Evolutionary conservation across 768 basidiomycete genomes (phyloP), one percentile per base, ranked within the genome.

Genomic region (Boletellus ananiceps): DNA sequence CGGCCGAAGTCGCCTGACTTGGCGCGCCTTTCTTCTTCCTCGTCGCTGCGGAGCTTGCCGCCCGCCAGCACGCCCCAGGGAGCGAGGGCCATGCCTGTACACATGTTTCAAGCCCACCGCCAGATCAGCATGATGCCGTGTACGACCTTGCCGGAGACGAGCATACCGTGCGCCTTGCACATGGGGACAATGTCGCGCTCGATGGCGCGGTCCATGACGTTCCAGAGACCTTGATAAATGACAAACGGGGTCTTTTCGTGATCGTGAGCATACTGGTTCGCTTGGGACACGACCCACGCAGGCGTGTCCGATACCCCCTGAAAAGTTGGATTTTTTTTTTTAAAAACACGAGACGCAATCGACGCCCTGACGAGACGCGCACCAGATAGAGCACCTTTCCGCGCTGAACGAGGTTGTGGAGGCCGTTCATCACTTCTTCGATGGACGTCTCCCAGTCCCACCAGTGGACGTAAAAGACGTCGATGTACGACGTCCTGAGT

Each of bases 231-330:
- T 56, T 72, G 75, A 55, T 76, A 78, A 37, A 78, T 62, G 32
- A 68, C 69, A 51, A 78, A 78, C 6, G 72, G 74, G 12, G 72
- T 64, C 56, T 74, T 66, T 2, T 70, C 75, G 14, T 77, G 68
- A 36, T 64, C 61, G 4, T 65, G 56, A 5, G 74, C 74, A 40
- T 74, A 75, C 44, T 71, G 67, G 56, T 77, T 76, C 3, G 70
- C 70, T 25, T 60, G 52, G n/a, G 68, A 54, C 8, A 73, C 71
- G 15, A 71, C 44, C 71, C 72, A 75, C 3, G 74, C 74, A 2
- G 73, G 73, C 0, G 64, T 59, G 36, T 70, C 69, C 16, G 57
- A 60, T 16, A 67, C 45, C 14, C 65, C 67, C 57, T 63, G 15
- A 14, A 14, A 55, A 0, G 8, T 18, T 11, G 16, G 13, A 8